Evolutionary conservation across 2,329 filamentous ascomycete species (phyloP).

Genomic region (Basipetospora sp.): DNA sequence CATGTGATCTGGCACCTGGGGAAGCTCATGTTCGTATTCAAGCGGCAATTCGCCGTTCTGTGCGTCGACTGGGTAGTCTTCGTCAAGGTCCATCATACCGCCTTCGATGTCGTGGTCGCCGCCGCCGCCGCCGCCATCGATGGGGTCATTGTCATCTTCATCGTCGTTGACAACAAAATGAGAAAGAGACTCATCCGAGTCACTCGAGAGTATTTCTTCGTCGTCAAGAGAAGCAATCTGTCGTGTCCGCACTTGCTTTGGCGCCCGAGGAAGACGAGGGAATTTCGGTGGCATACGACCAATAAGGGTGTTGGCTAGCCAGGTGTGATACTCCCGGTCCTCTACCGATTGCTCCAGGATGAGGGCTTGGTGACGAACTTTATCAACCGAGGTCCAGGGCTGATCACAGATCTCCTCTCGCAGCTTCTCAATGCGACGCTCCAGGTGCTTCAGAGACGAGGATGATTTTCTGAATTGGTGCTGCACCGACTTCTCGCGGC

Average conservation of each 20-base stretch:
- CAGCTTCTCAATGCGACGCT: conserved; percentile 40
- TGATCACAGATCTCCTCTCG: conserved; percentile 35
- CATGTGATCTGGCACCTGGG: too few species aligned
- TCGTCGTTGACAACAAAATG: conserved; percentile 20
- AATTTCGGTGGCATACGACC: conserved; percentile 16
- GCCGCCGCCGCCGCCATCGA: too few species aligned
- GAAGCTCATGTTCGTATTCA: too few species aligned
- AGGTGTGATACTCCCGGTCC: conserved; percentile 39
- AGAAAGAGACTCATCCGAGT: conserved; percentile 27
- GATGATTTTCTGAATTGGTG: conserved; percentile 10
- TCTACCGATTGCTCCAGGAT: conserved; percentile 51
- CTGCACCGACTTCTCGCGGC: neutral
- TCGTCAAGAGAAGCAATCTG: conserved; percentile 17
- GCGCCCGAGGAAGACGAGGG: conserved; percentile 8
- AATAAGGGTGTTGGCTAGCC: conserved; percentile 33
- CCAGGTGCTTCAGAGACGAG: conserved; percentile 29
- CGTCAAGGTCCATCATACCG: too few species aligned
- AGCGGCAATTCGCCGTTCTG: too few species aligned
- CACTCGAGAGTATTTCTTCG: conserved; percentile 37
- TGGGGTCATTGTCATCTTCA: too few species aligned
- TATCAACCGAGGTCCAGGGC: conserved; percentile 35
- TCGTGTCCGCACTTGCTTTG: neutral
- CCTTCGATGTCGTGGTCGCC: too few species aligned
- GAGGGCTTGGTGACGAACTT: conserved; percentile 40
- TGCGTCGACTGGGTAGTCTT: too few species aligned